Evolutionary conservation across 2,329 filamentous ascomycete genomes (phyloP), one percentile per base, ranked within the genome.

Genomic region (Exserohilum turcica): DNA sequence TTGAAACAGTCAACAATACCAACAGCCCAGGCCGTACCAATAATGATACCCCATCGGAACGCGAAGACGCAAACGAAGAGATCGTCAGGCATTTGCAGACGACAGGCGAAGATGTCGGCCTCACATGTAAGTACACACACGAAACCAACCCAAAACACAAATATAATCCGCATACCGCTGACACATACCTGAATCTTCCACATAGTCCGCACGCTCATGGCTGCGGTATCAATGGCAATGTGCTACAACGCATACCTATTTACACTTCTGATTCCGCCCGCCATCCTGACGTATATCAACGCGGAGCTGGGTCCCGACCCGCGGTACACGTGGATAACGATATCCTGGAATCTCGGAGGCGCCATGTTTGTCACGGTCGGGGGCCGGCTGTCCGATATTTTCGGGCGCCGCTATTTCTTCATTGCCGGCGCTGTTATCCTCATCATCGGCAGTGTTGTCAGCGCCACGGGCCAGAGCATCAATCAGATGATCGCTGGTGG

Each of bases 401-500:
- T 77, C 32, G 75, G 75, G 6, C 64, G 69, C 1, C 50, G 69
- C 31, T 71, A 61, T 40, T 72, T 71, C 47, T 70, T 71, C 54
- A 50, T 72, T 21, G 64, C 66, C 0, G 76, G 75, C 5, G 68
- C 73, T 12, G 32, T 65, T 12, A 63, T 73, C 9, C 65, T 70
- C 19, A 67, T 76, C 24, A 55, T 73, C 24, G 75, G 75, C 7
- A 68, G 67, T 18, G 70, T 78, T 24, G 70, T 78, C 12, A 74
- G 75, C 3, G 76, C 76, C 0, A 77, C 74, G 1, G 76, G 73
- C 5, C 59, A 70, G 40, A 68, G 47, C 47, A 77, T 78, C 54
- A 65, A 69, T 24, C 69, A 74, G 47, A 77, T 78, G 74, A 77
- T 78, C 47, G 73, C 66, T 4, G 70, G 70, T 15, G 74, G 75